Evolutionary conservation across 345 rosid species (phyloP).

Genomic region (Nasturtium officinale): DNA sequence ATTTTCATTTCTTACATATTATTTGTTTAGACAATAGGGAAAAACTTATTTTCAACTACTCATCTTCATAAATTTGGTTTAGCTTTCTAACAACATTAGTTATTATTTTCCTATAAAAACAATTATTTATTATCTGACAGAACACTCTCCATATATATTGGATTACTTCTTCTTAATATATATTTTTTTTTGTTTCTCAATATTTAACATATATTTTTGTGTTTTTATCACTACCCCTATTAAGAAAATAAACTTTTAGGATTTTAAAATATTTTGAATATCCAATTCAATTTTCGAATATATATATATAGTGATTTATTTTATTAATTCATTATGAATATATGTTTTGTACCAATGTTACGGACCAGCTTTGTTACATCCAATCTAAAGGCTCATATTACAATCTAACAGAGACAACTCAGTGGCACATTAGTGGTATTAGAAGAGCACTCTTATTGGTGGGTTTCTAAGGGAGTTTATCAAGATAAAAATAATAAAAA

Average conservation of each 20-base stretch:
- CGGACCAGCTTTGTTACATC: background rate
- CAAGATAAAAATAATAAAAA: no score
- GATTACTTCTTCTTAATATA: background rate
- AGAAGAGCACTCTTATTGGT: no score
- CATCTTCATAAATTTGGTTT: background rate
- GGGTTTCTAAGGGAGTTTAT: no score
- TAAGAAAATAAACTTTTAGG: background rate
- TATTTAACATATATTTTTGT: background rate
- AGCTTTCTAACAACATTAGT: background rate
- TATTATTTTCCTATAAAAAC: background rate
- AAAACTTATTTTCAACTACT: background rate
- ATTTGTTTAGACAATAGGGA: background rate
- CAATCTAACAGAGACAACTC: background rate
- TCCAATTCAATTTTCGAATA: background rate
- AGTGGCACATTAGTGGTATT: background rate
- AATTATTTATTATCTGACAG: background rate
- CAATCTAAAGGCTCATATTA: background rate
- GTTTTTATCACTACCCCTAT: background rate
- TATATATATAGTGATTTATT: background rate
- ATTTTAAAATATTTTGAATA: background rate
- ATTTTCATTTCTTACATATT: background rate
- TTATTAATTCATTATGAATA: background rate
- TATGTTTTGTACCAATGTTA: background rate
- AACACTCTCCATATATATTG: background rate
- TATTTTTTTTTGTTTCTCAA: background rate